Evolutionary conservation across 371 early-diverging fungal species (phyloP).

Genomic region (Mucor circinelloides): DNA sequence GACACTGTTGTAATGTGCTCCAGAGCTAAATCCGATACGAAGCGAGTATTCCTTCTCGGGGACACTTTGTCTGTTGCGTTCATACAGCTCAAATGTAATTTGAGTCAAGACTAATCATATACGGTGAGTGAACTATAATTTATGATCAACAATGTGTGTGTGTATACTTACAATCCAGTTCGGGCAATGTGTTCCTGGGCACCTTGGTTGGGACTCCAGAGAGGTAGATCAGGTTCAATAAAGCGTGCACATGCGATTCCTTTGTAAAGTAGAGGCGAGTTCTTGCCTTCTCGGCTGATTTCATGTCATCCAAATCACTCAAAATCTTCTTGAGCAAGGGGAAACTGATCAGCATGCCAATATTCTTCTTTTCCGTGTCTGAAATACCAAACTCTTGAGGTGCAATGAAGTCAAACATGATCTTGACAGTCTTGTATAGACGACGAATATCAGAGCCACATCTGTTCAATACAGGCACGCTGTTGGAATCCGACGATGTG

Average conservation of each 20-base stretch:
- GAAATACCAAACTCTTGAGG: conserved; percentile 93
- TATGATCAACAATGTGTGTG: too few relatives aligned
- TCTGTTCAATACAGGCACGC: conserved; percentile 1
- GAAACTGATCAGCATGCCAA: conserved; percentile 80
- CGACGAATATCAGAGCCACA: conserved; percentile 49
- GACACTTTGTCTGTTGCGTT: conserved; percentile 68
- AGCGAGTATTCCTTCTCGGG: conserved; percentile 80
- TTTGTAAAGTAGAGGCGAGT: conserved; percentile 95
- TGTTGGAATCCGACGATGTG: conserved; percentile 4
- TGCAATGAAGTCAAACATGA: conserved; percentile 90
- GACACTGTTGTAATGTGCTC: conserved; percentile 89
- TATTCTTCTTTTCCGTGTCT: conserved; percentile 80
- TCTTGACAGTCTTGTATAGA: conserved; percentile 80
- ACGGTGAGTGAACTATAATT: too few relatives aligned
- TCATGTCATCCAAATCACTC: conserved; percentile 70
- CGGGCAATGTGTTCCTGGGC: conserved; percentile 68
- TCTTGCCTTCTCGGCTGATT: conserved; percentile 59
- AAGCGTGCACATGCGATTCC: conserved; percentile 89
- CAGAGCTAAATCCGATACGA: conserved; percentile 88
- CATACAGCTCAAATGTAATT: conserved; percentile 97
- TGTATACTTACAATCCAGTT: conserved; percentile 92
- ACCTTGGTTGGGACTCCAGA: conserved; percentile 82
- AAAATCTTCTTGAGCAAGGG: conserved; percentile 79
- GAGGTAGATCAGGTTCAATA: conserved; percentile 88
- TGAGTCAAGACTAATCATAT: conserved; percentile 78